These are phyloP conservation scores for Aegilops speltoides DNA, from an alignment of 176 grass and related monocot genomes.

Conservation along the genomic window DNA sequence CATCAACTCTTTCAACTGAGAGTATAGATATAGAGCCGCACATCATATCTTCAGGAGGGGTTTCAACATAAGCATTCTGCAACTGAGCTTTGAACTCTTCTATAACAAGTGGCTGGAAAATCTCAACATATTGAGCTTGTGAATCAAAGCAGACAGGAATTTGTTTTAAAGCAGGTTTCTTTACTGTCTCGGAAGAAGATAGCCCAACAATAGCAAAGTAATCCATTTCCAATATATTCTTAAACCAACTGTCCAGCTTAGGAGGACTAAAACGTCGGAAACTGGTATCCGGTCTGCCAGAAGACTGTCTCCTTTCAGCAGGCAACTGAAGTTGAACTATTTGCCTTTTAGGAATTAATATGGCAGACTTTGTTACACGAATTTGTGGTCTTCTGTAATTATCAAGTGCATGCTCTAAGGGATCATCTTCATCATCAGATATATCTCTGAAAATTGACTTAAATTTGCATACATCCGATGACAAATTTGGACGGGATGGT, in stretches of 20 bases:
- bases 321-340: slow-evolving; percentile 71
- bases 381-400: slow-evolving; percentile 41
- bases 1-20: slow-evolving; percentile 96
- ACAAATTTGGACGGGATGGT: slow-evolving; percentile 27
- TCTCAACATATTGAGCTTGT: slow-evolving; percentile 81
- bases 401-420: slow-evolving; percentile 73
- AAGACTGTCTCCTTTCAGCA: slow-evolving; percentile 50
- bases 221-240: slow-evolving; percentile 82
- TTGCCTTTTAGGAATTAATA: slow-evolving; percentile 69
- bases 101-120: slow-evolving; percentile 92
- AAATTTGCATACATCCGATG: slow-evolving; percentile 37
- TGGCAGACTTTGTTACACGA: slow-evolving; percentile 45
- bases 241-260: slow-evolving; percentile 85
- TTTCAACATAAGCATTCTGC: slow-evolving; percentile 71
- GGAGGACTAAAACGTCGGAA: slow-evolving; percentile 59
- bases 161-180: slow-evolving; percentile 61
- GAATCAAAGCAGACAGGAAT: slow-evolving; percentile 81
- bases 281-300: slow-evolving; percentile 39
- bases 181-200: slow-evolving; percentile 46
- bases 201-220: slow-evolving; percentile 75
- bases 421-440: slow-evolving; percentile 69
- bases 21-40: slow-evolving; percentile 68
- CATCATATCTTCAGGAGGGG: slow-evolving; percentile 66
- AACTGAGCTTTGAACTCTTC: slow-evolving; percentile 98
- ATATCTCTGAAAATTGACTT: slow-evolving; percentile 65